Evolutionary conservation across 2,329 filamentous ascomycete genomes (phyloP), one percentile per base, ranked within the genome.

Genomic region (Karstenula rhodostoma): DNA sequence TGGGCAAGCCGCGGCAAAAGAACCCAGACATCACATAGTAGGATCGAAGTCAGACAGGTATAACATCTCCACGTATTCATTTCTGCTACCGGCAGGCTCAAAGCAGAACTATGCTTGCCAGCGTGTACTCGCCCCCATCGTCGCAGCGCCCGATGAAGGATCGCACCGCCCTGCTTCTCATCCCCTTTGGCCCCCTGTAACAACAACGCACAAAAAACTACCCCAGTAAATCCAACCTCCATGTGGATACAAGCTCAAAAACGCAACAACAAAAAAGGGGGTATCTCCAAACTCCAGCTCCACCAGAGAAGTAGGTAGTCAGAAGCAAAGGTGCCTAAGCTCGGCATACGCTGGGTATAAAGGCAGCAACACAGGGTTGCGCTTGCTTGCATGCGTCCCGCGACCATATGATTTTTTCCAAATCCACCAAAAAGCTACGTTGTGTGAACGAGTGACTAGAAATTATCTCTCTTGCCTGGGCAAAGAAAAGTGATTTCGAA

Each of bases 201-300:
- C 22, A 33, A 25, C 51, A 35, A 25, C 32, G 40, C 29, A 22
- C 35, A 54, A 54, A 33, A 54, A 27, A 8, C 51, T 37, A 54
- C 35, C 23, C 17, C 33, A 54, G 43, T 17, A 15, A 32, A 19
- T 29, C 17, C 51, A 27, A 23, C 23, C 22, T 43, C 35, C 51
- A 32, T 23, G 22, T 19, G 6, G 3, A 32, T 7, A 29, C 17
- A 47, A 15, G 13, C 15, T 12, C 7, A 32, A 53, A n/a, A 29
- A 53, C n/a, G 35, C 32, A 52, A 27, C 22, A 29, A 9, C 40
- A 17, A 63, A 62, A 69, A 69, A 70, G 61, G 69, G 74, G 73
- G 72, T 77, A 76, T 77, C 74, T 68, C 73, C 74, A 77, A 77
- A 77, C 74, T 76, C 74, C 73, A 76, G 73, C 73, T 76, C 73